Conservation (phyloP, 495 filamentous ascomycete species). For the Penicillium odoratum region DNA sequence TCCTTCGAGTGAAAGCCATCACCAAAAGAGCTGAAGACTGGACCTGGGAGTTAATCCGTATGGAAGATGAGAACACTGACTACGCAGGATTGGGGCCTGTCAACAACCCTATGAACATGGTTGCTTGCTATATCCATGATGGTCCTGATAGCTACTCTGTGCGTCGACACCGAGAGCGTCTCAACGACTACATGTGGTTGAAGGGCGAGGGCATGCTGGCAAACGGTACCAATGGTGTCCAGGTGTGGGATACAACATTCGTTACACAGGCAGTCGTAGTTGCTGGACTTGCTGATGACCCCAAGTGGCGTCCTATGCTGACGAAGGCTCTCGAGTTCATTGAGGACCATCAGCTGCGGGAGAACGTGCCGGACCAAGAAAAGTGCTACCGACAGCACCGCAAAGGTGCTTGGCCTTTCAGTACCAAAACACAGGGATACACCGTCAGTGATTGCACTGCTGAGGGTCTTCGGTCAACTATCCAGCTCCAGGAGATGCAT, state of each 20-base stretch:
- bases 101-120: slow-evolving; percentile 81
- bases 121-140: slow-evolving; percentile 80
- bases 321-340: slow-evolving; percentile 81
- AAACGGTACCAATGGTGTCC: slow-evolving; percentile 96
- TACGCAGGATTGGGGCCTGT: slow-evolving; percentile 87
- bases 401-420: slow-evolving; percentile 95
- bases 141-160: slow-evolving; percentile 77
- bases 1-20: slow-evolving; percentile 59
- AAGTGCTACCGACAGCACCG: slow-evolving; percentile 88
- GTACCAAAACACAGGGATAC: slow-evolving; percentile 88
- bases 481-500: slow-evolving; percentile 78
- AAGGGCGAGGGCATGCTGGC: slow-evolving; percentile 89
- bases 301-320: slow-evolving; percentile 81
- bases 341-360: slow-evolving; percentile 87
- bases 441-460: slow-evolving; percentile 93
- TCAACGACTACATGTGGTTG: slow-evolving; percentile 89
- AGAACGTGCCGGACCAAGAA: slow-evolving; percentile 75
- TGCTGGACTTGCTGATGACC: slow-evolving; percentile 73
- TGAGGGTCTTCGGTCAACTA: slow-evolving; percentile 83
- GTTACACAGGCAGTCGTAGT: slow-evolving; percentile 78
- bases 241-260: slow-evolving; percentile 95
- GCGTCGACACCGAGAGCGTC: slow-evolving; percentile 71
- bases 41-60: slow-evolving; percentile 73
- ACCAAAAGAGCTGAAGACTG: slow-evolving; percentile 69
- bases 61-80: slow-evolving; percentile 90